Base-by-base conservation (phyloP, 306 rosid species). In the Inga laurina region DNA sequence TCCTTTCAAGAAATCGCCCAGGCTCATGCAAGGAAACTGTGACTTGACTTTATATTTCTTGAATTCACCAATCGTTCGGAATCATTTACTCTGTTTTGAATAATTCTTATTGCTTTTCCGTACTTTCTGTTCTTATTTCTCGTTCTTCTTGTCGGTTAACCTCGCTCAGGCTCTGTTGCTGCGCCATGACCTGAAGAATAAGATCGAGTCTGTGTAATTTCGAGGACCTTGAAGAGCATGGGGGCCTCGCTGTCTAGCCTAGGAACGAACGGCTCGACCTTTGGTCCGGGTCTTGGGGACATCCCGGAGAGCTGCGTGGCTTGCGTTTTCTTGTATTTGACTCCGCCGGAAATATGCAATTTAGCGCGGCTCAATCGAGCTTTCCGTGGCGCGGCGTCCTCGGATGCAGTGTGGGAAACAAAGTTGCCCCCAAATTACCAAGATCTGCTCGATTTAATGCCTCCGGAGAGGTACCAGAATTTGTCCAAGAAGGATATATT, bases 301-400 rank as follows among this genome's bases (percentile, higher is more conserved):
- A 95, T 95, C 44, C 98, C 98, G 45, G 99, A 95, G 87, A 79
- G 80, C 80, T 95, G 98, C 71, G 97, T 95, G 62, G 98, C 98
- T 21, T 90, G 98, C 76, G 97, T 93, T 14, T 93, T 95, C 74
- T 82, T 92, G 15, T 84, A 93, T 72, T 90, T 95, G 30, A 85
- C 96, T 74, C 98, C 99, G 64, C 99, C 93, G 59, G 96, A 95
- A 90, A 95, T 92, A 75, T 95, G 99, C 85, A 95, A 92, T 74
- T 83, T 95, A 10, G 98, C 99, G 8, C 88, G 98, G 43, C 90
- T 95, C 32, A 95, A 91, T 72, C 87, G 92, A 18, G 92, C 98
- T 2, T 95, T 95, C 68, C 94, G 97, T 11, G 97, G 98, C 5
- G 97, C 98, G 7, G 96, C 98, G 68, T 93, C 99, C 30, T 91